These are phyloP conservation scores for Agrostemma githago DNA, from an alignment of 148 eudicot species.

Conservation along the genomic window DNA sequence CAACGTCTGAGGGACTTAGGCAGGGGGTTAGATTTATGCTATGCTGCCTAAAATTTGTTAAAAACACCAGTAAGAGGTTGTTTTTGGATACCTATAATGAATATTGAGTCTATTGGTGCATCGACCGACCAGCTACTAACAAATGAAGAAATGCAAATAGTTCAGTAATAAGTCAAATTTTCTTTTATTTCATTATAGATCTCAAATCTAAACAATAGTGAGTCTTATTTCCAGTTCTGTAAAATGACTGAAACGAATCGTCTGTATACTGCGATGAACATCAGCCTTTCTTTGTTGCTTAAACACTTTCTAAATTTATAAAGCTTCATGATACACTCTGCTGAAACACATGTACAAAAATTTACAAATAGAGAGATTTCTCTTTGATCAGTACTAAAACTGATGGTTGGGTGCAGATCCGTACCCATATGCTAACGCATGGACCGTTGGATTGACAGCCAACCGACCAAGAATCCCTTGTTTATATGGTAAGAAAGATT, in stretches of 20 bases:
- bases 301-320: neutral
- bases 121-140: neutral
- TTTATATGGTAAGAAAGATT: slow-evolving; percentile 29
- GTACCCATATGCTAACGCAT: slow-evolving; percentile 30
- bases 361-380: neutral
- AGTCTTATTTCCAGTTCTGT: neutral
- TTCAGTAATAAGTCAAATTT: neutral
- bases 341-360: neutral
- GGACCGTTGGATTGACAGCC: slow-evolving; percentile 31
- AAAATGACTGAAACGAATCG: neutral
- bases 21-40: no score
- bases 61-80: no score
- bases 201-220: neutral
- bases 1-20: no score
- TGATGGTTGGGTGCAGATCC: slow-evolving; percentile 18
- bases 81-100: no score
- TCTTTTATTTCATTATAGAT: neutral
- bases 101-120: no score
- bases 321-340: neutral
- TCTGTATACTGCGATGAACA: neutral
- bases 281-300: neutral
- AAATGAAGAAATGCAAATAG: neutral
- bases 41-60: no score
- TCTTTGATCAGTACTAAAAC: neutral
- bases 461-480: slow-evolving; percentile 30